A percentile compares a stretch with the other conserved stretches of the same genome.
Evolutionary conservation across 768 basidiomycete genomes (phyloP).

Genomic region (Candolleomyces eurysporus): DNA sequence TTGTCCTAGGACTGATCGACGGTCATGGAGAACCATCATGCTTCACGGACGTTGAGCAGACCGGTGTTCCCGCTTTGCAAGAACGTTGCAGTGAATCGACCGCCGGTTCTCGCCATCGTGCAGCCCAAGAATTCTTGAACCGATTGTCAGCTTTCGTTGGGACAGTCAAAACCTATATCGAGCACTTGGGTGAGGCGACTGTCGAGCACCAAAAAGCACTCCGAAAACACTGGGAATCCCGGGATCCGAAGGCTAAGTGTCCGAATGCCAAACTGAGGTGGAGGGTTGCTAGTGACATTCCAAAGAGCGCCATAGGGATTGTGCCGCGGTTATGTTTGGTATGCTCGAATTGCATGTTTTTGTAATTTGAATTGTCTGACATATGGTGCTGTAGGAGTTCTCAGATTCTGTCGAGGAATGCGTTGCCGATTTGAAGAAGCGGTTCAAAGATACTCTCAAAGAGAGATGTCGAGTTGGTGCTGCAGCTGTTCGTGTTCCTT

Average conservation of each 20-base stretch:
- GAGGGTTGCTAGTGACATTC: neutral
- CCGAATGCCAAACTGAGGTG: constrained; percentile 12
- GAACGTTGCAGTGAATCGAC: constrained; percentile 57
- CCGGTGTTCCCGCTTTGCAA: constrained; percentile 55
- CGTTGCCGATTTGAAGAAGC: constrained; percentile 43
- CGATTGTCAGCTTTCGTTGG: constrained; percentile 47
- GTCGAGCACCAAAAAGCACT: constrained; percentile 45
- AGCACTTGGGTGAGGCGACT: constrained; percentile 51
- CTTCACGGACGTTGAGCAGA: constrained; percentile 49
- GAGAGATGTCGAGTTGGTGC: constrained; percentile 56
- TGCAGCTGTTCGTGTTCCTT: constrained; percentile 33
- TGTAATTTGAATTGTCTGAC: neutral
- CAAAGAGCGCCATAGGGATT: constrained; percentile 33
- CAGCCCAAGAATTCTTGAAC: constrained; percentile 40
- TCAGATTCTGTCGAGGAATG: constrained; percentile 38
- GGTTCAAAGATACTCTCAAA: constrained; percentile 53
- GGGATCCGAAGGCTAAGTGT: constrained; percentile 14
- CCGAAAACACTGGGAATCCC: constrained; percentile 51
- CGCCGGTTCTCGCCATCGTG: constrained; percentile 46
- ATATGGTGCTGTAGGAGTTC: constrained; percentile 40
- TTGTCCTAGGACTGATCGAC: constrained; percentile 46
- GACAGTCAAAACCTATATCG: constrained; percentile 45
- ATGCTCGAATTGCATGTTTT: constrained; percentile 9
- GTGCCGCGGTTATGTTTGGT: constrained; percentile 42
- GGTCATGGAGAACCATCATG: constrained; percentile 58